A percentile compares a stretch with the other conserved stretches of the same genome.
These are phyloP conservation scores for Aureobasidium uvarum DNA, from an alignment of 2,329 filamentous ascomycete species.

Conservation along the genomic window DNA sequence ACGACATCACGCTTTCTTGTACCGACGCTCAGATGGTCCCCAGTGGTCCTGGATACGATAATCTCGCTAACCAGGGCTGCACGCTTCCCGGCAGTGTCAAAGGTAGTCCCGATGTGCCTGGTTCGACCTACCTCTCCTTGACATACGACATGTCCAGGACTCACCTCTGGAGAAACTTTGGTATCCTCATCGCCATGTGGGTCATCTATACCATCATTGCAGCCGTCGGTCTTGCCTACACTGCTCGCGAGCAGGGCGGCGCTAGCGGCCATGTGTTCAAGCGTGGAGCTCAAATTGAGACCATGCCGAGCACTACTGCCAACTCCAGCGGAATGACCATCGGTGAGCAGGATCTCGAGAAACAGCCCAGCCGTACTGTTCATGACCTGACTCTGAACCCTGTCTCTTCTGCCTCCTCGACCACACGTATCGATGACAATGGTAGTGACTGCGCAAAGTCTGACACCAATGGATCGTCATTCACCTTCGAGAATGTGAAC, in stretches of 20 bases:
- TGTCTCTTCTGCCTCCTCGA: slow-evolving; percentile 5
- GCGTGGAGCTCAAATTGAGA: slow-evolving; percentile 5
- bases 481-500: slow-evolving; percentile 54
- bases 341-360: slow-evolving; percentile 18
- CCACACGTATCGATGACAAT: slow-evolving; percentile 5
- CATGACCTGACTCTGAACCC: background rate
- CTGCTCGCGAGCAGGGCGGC: slow-evolving; percentile 24
- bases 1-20: slow-evolving; percentile 56
- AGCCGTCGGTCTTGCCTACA: slow-evolving; percentile 18
- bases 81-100: slow-evolving; percentile 57
- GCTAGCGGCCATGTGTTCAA: slow-evolving; percentile 27
- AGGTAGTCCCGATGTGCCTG: slow-evolving; percentile 53
- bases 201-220: slow-evolving; percentile 35
- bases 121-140: slow-evolving; percentile 54
- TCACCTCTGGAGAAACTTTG: slow-evolving; percentile 61
- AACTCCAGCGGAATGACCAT: slow-evolving; percentile 6
- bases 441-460: background rate
- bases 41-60: slow-evolving; percentile 37
- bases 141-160: slow-evolving; percentile 58
- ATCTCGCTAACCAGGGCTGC: slow-evolving; percentile 57
- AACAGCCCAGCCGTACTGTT: slow-evolving; percentile 21
- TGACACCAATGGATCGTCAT: background rate
- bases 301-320: background rate
- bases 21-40: slow-evolving; percentile 51
- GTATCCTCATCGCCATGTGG: slow-evolving; percentile 53